Evolutionary conservation across 257 asterid genomes (phyloP), one percentile per base, ranked within the genome.

Genomic region (Nicotiana obtusifolia): DNA sequence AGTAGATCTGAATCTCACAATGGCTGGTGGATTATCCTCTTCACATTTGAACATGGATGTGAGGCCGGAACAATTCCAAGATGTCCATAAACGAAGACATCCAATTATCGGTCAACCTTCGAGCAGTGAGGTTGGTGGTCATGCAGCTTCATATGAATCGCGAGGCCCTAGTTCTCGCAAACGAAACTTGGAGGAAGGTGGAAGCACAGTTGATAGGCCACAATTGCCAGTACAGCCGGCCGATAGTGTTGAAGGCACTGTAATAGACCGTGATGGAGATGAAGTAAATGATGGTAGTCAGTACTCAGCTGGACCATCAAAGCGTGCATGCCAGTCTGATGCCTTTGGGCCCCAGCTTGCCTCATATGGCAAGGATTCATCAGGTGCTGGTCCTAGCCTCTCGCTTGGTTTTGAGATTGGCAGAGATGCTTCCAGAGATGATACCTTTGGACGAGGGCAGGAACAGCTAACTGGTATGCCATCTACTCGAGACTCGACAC

Each of bases 231-330:
- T 85, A 83, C 99, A 90, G 82, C 98, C 90, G 17, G 97, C 97
- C 17, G 99, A 96, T 85, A 96, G 99, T 76, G 91, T 91, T 14
- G 99, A 96, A 89, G 99, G 99, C 84, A 96, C 98, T 80, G 97
- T 96, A 78, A 94, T 96, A 37, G 99, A 96, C 82, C 98, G 97
- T 31, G 99, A 96, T 66, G 97, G 95, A 33, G 99, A 96, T 86
- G 99, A 96, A 88, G 98, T 96, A 13, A 89, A 93, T 83, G 99
- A 91, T 85, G 97, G 97, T 81, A 89, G 90, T 16, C 97, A 92
- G 87, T 91, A 89, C 87, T 87, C 91, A 56, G 90, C 91, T 83
- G 97, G 97, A 78, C 98, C 98, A 88, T 92, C 95, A 71, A 96
- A 96, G 87, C 97, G 99, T 66, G 84, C 90, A 71, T 91, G 96